Conservation (phyloP, 2,329 filamentous ascomycete genomes). For the Exophiala sp. region DNA sequence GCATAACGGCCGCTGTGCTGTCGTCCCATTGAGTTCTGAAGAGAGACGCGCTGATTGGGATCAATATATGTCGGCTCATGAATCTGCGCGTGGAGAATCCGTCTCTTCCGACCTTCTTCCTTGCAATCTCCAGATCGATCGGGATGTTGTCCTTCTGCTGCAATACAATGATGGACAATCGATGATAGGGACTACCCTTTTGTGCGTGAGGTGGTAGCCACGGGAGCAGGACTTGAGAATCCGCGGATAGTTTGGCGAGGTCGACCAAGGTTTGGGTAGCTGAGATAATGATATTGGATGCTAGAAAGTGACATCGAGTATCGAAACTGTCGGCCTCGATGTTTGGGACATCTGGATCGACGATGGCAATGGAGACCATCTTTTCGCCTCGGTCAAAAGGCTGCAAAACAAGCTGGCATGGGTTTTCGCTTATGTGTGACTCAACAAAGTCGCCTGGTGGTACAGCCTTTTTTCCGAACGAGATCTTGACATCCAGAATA, state of each 20-base stretch:
- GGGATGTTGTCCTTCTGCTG: constrained; percentile 66
- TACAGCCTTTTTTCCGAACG: constrained; percentile 68
- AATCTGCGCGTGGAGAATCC: constrained; percentile 74
- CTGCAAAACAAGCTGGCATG: constrained; percentile 76
- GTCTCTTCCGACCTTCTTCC: constrained; percentile 55
- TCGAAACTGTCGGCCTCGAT: constrained; percentile 70
- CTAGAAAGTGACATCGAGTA: constrained; percentile 83
- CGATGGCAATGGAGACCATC: constrained; percentile 76
- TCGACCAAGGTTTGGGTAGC: constrained; percentile 60
- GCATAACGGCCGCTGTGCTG: constrained; percentile 81
- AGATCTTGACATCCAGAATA: constrained; percentile 73
- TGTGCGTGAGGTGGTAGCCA: constrained; percentile 86
- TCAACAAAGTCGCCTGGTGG: constrained; percentile 75
- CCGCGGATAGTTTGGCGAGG: constrained; percentile 58
- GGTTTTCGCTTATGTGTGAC: constrained; percentile 66
- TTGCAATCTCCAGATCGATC: constrained; percentile 58
- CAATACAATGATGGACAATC: constrained; percentile 76
- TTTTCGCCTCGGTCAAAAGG: constrained; percentile 78
- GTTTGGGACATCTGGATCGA: constrained; percentile 86
- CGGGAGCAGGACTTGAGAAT: constrained; percentile 66
- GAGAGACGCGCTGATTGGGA: constrained; percentile 75
- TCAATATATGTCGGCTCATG: constrained; percentile 64
- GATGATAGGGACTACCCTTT: constrained; percentile 88
- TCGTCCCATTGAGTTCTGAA: constrained; percentile 93
- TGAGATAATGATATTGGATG: constrained; percentile 66